phyloP scores from a whole-genome alignment of 805 yeast genomes.

The Scheffersomyces ergatensis region DNA sequence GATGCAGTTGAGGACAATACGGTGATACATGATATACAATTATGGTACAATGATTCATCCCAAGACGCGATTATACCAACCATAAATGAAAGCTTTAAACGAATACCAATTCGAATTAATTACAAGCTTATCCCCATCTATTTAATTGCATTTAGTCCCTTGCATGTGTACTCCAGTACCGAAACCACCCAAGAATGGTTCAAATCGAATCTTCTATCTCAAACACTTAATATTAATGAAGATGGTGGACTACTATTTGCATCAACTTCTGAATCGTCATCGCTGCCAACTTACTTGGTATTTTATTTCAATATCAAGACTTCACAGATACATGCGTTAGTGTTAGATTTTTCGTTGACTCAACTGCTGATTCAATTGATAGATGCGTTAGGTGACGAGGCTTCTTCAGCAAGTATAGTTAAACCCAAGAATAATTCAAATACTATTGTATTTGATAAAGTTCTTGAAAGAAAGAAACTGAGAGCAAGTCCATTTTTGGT shows the following conservation, averaged over 20 bases:
- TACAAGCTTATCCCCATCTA: constrained; percentile 21
- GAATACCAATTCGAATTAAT: constrained; percentile 12
- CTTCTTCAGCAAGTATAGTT: neutral
- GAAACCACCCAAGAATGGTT: constrained; percentile 17
- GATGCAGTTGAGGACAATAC: constrained; percentile 3
- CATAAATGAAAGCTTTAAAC: neutral
- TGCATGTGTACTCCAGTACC: constrained; percentile 19
- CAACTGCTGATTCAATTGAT: neutral
- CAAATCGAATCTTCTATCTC: constrained; percentile 10
- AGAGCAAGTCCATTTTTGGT: constrained; percentile 14
- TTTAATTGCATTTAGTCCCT: constrained; percentile 16
- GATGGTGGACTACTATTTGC: constrained; percentile 18
- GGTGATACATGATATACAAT: constrained; percentile 17
- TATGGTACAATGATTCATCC: constrained; percentile 12
- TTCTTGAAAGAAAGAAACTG: constrained; percentile 24
- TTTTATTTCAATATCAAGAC: constrained; percentile 18
- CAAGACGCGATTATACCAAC: neutral
- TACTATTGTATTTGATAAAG: constrained; percentile 28
- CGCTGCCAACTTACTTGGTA: constrained; percentile 15
- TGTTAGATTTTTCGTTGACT: constrained; percentile 2
- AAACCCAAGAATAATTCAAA: constrained; percentile 1
- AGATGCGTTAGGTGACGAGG: neutral
- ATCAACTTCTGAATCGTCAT: constrained; percentile 5
- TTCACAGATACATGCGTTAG: constrained; percentile 1
- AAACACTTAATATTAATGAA: constrained; percentile 4